Base-by-base conservation (phyloP, 257 asterid genomes). In the Penstemon davidsonii region DNA sequence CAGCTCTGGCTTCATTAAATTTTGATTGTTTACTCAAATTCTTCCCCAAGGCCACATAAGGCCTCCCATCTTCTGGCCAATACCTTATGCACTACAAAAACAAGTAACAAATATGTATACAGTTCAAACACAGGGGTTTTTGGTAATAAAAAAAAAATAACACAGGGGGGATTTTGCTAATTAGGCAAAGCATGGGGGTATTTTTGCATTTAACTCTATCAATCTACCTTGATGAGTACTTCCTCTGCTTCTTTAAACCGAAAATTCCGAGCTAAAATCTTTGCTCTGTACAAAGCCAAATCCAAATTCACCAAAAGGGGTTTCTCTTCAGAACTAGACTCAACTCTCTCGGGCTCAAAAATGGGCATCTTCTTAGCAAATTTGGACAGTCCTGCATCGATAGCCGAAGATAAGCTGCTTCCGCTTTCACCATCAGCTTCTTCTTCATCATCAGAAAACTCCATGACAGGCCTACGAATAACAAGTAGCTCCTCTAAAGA, bases 31-130 rank as follows among this genome's bases (percentile, higher is more conserved):
- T 93, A 60, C 92, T 82, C 69, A 90, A 66, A 54, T 80, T 65
- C 80, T 83, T 93, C 47, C 97, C 99, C 40, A 93, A 68, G 11
- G 96, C 96, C 50, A 93, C 99, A 69, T 93, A 93, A 41, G 97
- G 73, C 75, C 99, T 90, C 79, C 99, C 99, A 62, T 93, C 97
- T 84, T 93, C 99, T 7, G 99, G 95, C 99, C 99, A 93, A 75
- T 77, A 77, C 67, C 68, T 71, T 78, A 93, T 88, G 77, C 99
- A 93, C 99, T 93, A 78, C 77, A 82, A 75, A 73, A 38, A 75
- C 42, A 57, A 68, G n/a, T 44, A 69, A 38, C 0, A 53, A 3
- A 45, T 40, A 73, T 36, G 36, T 46, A 8, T 69, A 69, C 64
- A n/a, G 0, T 12, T 13, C 12, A 9, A 57, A 46, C 13, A 25